Evolutionary conservation across 768 basidiomycete genomes (phyloP).

Genomic region (Boletus coccyginus): DNA sequence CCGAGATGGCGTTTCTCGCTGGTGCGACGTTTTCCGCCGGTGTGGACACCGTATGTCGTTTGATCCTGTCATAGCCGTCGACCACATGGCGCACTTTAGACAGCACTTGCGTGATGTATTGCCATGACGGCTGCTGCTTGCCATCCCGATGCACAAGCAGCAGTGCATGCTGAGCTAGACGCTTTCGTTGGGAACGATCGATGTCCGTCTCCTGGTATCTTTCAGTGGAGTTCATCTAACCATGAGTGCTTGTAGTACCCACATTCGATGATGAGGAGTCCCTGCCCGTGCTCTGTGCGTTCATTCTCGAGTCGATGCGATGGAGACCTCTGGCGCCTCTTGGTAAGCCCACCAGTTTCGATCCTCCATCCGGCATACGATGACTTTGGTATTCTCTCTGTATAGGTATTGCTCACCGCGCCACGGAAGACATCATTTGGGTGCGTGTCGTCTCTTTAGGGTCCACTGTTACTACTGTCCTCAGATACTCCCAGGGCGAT

Average conservation of each 20-base stretch:
- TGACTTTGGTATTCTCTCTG: background rate
- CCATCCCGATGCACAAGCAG: slow-evolving; percentile 46
- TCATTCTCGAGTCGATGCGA: slow-evolving; percentile 34
- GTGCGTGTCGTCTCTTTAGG: background rate
- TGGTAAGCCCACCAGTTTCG: slow-evolving; percentile 12
- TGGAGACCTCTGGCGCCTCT: slow-evolving; percentile 31
- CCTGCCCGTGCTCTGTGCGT: slow-evolving; percentile 33
- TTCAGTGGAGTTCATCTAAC: background rate
- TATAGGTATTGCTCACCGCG: slow-evolving; percentile 10
- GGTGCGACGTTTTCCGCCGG: slow-evolving; percentile 59
- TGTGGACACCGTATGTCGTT: slow-evolving; percentile 41
- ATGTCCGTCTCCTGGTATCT: background rate
- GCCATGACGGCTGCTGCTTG: slow-evolving; percentile 47
- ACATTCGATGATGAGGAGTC: slow-evolving; percentile 31
- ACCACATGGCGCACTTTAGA: slow-evolving; percentile 19
- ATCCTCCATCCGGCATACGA: background rate
- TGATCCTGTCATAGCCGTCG: background rate
- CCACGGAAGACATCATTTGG: slow-evolving; percentile 20
- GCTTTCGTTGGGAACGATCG: slow-evolving; percentile 39
- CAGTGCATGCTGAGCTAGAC: slow-evolving; percentile 54
- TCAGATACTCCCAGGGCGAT: slow-evolving; percentile 5
- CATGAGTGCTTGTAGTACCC: slow-evolving; percentile 27
- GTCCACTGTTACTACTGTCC: background rate
- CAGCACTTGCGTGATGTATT: slow-evolving; percentile 48
- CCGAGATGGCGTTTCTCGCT: slow-evolving; percentile 55